Evolutionary conservation across 73 alveolate genomes (phyloP).

Genomic region (Uronychia binucleata): DNA sequence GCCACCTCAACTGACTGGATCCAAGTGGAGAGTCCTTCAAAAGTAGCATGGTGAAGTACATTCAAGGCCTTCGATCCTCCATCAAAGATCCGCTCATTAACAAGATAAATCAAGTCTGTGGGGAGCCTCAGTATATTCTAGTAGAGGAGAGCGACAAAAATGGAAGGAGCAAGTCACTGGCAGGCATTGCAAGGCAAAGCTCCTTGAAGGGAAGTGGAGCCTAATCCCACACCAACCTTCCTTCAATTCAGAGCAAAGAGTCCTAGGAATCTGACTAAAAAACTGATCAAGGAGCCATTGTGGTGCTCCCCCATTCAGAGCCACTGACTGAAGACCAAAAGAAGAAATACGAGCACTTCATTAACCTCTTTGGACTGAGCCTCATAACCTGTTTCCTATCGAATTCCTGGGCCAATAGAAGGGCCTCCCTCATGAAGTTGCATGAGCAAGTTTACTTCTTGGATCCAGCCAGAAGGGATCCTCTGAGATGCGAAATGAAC

Average conservation of each 20-base stretch:
- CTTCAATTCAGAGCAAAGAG: too few relatives aligned
- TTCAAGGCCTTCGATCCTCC: constrained; percentile 33
- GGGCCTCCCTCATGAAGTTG: constrained; percentile 46
- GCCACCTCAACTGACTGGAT: constrained; percentile 34
- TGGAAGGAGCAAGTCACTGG: constrained; percentile 4
- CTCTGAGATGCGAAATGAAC: constrained; percentile 54
- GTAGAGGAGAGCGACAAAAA: constrained; percentile 24
- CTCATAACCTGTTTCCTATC: constrained; percentile 52
- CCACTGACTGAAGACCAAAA: constrained; percentile 48
- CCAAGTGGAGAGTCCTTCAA: constrained; percentile 55
- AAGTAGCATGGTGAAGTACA: constrained; percentile 17
- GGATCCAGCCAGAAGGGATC: constrained; percentile 47
- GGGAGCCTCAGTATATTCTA: constrained; percentile 18
- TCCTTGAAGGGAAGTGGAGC: neutral
- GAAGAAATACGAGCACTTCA: constrained; percentile 18
- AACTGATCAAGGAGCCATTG: neutral
- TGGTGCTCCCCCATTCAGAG: constrained; percentile 56
- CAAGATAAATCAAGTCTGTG: constrained; percentile 47
- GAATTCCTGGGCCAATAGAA: constrained; percentile 43
- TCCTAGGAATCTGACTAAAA: too few relatives aligned
- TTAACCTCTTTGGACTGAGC: constrained; percentile 31
- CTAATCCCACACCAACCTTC: too few relatives aligned
- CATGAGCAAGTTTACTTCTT: constrained; percentile 34
- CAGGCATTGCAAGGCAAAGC: neutral
- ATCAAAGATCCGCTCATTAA: constrained; percentile 55